These are phyloP conservation scores for Myrica gale DNA, from an alignment of 306 rosid species.

Conservation along the genomic window DNA sequence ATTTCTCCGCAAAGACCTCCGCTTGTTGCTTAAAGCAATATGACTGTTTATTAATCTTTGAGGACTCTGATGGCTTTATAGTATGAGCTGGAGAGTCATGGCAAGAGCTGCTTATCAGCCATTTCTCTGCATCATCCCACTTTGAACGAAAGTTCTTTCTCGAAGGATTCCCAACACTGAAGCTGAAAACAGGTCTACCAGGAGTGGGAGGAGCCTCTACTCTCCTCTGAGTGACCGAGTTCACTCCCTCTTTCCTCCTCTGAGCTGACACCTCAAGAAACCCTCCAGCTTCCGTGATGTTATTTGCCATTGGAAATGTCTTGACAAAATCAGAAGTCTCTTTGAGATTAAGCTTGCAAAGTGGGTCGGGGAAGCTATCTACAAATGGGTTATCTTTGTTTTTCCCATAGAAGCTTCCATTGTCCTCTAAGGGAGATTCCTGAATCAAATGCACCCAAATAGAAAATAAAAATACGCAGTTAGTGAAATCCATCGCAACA, in stretches of 20 bases:
- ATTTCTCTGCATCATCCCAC: conserved; percentile 99
- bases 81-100: conserved; percentile 83
- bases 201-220: conserved; percentile 82
- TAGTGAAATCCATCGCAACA: neutral
- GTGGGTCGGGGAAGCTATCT: conserved; percentile 73
- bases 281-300: conserved; percentile 34
- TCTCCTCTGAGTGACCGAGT: conserved; percentile 49
- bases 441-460: conserved; percentile 29
- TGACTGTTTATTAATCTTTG: conserved; percentile 44
- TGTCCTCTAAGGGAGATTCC: conserved; percentile 54
- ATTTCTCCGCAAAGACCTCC: conserved; percentile 61
- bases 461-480: neutral
- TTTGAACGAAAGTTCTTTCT: conserved; percentile 86
- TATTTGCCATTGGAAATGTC: conserved; percentile 64
- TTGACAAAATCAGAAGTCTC: conserved; percentile 97
- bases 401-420: conserved; percentile 52
- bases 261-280: conserved; percentile 47
- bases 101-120: conserved; percentile 82
- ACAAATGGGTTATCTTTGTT: conserved; percentile 62
- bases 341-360: conserved; percentile 81
- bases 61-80: conserved; percentile 44
- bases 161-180: conserved; percentile 54
- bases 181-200: conserved; percentile 84
- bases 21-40: conserved; percentile 52
- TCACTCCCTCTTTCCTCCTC: conserved; percentile 46